Base-by-base conservation (phyloP, 306 rosid species). In the Carpinus viminea region DNA sequence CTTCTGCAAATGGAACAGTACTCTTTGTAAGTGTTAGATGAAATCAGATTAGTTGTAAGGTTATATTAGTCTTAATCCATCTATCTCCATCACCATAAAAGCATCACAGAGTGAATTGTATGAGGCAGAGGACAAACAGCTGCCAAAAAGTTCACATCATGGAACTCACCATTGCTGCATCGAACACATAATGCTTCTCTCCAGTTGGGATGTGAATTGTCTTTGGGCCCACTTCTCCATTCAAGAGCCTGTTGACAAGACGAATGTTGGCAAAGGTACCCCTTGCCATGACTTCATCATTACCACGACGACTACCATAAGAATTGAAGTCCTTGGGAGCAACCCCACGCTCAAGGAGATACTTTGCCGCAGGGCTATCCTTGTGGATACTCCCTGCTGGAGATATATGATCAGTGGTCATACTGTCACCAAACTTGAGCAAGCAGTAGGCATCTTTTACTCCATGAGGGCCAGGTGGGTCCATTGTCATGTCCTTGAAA, bases 391-490 rank as follows among this genome's bases (percentile, higher is more conserved):
- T 76, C 47, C 87, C 86, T 1, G 84, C 83, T 2, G 85, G 85
- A 79, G 90, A 87, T 61, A 76, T 82, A 45, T 87, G 90, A 76
- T 87, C 84, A 0, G 90, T 87, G 24, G 86, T 87, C 64, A 87
- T 72, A 74, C 90, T 81, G 76, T 84, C 88, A 76, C 88, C 88
- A 43, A 84, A 57, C 45, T 73, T 10, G 34, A 87, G 83, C 81
- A 87, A 87, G 76, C 90, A 87, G 70, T 73, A 74, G 56, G 86
- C 85, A 56, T 84, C 86, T 73, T 79, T 73, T 77, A 84, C 68
- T 38, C 74, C 74, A 10, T 46, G 82, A 73, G 77, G 77, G 48
- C 86, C 81, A 2, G 88, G 86, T 0, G 76, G 86, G 2, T 84
- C 84, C 84, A 70, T 79, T 4, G 73, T 61, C 83, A 81, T 81